Evolutionary conservation across 768 basidiomycete genomes (phyloP), one percentile per base, ranked within the genome.

Genomic region (Calocera cornea): DNA sequence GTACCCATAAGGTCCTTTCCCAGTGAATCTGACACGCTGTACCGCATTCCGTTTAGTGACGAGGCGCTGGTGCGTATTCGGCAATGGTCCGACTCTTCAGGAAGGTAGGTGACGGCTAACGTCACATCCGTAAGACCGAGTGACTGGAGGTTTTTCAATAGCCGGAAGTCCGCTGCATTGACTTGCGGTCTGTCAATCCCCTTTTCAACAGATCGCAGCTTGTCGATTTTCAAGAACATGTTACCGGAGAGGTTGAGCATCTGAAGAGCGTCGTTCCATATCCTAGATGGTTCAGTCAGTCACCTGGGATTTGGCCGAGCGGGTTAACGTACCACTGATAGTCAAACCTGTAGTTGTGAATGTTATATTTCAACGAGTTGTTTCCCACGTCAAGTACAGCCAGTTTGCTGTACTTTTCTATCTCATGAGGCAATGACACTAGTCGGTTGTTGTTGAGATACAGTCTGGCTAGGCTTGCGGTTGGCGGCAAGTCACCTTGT

Each of bases 211-310:
- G n/a, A 24, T 64, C 34, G 36, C 64, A 50, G 27, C 14, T 76
- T 73, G 64, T 90, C 88, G 0, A 89, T 87, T 76, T 92, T 95
- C 2, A 99, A 82, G 11, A 90, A 86, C 75, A 97, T 95, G 80
- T 99, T 99, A 2, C 97, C 97, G 0, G 97, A 98, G 50, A 98
- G 77, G 73, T 98, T 98, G 74, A 99, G 90, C 76, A 97, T 98
- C 67, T 86, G 86, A 67, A 99, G 83, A 69, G 90, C 89, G 70
- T 86, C 85, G 75, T 98, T 99, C 82, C 93, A 97, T 75, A 97
- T 98, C 95, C 95, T 97, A 70, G 7, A 68, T 5, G 67, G 38
- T 2, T 2, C 1, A 36, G 19, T 34, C 40, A 33, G 34, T 65
- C 3, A 66, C 7, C 10, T 33, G 64, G 24, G 16, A 65, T 12